Evolutionary conservation across 345 rosid genomes (phyloP), one percentile per base, ranked within the genome.

Genomic region (Xanthoceras sorbifolium): DNA sequence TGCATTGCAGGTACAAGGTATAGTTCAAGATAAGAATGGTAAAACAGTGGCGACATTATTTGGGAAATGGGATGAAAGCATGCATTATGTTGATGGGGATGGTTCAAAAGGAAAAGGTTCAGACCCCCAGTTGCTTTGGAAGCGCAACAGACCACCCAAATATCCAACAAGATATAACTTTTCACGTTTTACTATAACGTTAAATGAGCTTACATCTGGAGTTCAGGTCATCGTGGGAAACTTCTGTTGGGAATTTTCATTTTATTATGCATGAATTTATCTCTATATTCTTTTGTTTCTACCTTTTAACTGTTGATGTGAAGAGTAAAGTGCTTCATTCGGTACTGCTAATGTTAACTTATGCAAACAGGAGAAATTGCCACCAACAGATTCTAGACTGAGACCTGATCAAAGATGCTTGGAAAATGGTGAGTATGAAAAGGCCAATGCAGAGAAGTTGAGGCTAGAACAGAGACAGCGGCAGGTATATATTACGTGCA

Each of bases 11-110:
- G 83, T 83, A 28, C 86, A 80, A 18, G 86, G 86, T 59, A 38
- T 79, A 9, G 82, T 85, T 32, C 83, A 83, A 74, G 88, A 85
- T 69, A 82, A 69, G 26, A 81, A 55, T 23, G 86, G 85, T 3
- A 81, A 79, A 71, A 81, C 81, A 6, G 86, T 81, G 48, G 88
- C 88, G 23, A 83, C 80, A 6, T 34, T 85, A 66, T 74, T 81
- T 62, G 88, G 86, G 15, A 85, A 85, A 72, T 85, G 88, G 88
- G 85, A 85, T 50, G 86, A 85, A 62, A 81, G 83, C 78, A 83
- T 85, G 46, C 80, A 83, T 34, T 85, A 76, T 63, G 36, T 83
- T 32, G 26, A 29, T 28, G 81, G 79, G 2, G 77, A 83, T 36
- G 72, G 59, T 17, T 60, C 69, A 22, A 73, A 83, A 76, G 78